Conservation (phyloP, 1,284 basidiomycete genomes). For the Rhodofomes roseus region DNA sequence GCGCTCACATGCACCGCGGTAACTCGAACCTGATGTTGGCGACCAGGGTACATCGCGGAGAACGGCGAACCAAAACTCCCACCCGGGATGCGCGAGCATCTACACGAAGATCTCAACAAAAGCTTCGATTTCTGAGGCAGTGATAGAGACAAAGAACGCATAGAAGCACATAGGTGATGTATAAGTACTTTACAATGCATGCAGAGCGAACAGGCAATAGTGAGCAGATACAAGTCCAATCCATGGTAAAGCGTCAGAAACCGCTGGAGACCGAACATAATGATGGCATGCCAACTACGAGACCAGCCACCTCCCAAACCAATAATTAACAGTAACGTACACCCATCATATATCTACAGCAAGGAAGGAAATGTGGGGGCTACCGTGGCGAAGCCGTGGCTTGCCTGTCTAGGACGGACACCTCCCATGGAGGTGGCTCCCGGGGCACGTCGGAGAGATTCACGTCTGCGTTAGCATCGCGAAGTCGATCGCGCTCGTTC, state of each 20-base stretch:
- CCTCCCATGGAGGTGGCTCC: conserved; percentile 73
- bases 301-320: background rate
- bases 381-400: background rate
- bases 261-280: background rate
- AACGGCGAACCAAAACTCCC: conserved; percentile 71
- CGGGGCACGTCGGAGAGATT: conserved; percentile 69
- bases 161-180: background rate
- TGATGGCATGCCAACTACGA: background rate
- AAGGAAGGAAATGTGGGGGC: background rate
- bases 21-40: conserved; percentile 6
- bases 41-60: conserved; percentile 56
- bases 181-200: background rate
- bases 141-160: background rate
- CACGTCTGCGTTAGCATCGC: conserved; percentile 68
- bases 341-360: background rate
- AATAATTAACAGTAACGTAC: background rate
- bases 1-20: background rate
- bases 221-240: background rate
- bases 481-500: conserved; percentile 62
- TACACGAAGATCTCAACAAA: conserved; percentile 84
- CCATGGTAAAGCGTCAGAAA: background rate
- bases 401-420: conserved; percentile 5
- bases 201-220: background rate
- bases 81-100: conserved; percentile 82
- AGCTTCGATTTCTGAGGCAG: conserved; percentile 67